Evolutionary conservation across 768 basidiomycete species (phyloP), one percentile per base, ranked within the genome.

Genomic region (Exidia glandulosa): DNA sequence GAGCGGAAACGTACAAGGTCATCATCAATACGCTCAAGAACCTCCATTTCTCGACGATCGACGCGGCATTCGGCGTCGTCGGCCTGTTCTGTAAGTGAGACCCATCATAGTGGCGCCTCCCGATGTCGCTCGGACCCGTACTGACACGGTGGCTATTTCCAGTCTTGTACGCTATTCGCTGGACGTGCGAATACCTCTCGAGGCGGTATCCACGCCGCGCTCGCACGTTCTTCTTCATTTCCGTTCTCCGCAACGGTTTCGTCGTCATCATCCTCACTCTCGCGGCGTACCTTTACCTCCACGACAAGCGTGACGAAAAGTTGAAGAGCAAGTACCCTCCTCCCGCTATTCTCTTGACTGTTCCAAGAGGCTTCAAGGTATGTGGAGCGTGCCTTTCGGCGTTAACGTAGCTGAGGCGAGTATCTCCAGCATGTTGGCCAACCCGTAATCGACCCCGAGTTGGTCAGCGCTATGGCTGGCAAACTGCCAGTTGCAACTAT

Each of bases 11-110:
- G 0, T 98, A 87, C 74, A 65, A 78, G 57, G 94, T 97, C 65
- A 86, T 97, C 69, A 97, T 97, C 75, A 88, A 97, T 72, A 90
- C 89, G 2, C 76, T 99, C 63, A 94, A 92, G 72, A 84, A 89
- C 59, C 76, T 96, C 55, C 86, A 84, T 2, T 62, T 76, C 30
- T 82, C 88, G 0, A 79, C 70, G 33, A 77, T 87, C 56, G 93
- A 99, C 70, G 94, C 96, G 0, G 94, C 94, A 0, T 94, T 88
- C 74, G 96, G 96, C 57, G 72, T 96, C 4, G 74, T 85, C 25
- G 89, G 87, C 6, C 80, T 97, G 16, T 71, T 83, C 31, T 25
- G 66, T 63, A 31, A 12, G 65, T 59, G n/a, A 25, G n/a, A n/a
- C 23, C 59, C n/a, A 27, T 47, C 37, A 13, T 29, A 25, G 19